phyloP scores from a whole-genome alignment of 768 basidiomycete species.

The Suillus tomentosus region DNA sequence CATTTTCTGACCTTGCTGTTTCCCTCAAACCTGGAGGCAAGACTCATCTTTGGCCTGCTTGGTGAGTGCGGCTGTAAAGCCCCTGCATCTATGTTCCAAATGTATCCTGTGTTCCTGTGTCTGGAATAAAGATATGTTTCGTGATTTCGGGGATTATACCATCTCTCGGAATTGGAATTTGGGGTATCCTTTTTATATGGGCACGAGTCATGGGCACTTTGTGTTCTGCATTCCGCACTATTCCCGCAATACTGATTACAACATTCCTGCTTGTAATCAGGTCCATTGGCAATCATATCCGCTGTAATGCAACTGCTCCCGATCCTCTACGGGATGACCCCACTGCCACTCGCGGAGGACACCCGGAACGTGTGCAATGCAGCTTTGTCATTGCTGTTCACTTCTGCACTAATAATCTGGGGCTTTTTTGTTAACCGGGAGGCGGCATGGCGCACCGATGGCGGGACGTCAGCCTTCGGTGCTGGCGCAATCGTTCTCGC shows the following conservation, averaged over 20 bases:
- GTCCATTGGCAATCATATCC: constrained; percentile 83
- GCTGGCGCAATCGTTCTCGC: constrained; percentile 83
- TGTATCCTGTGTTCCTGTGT: not conserved
- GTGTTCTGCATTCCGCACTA: not conserved
- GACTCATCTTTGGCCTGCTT: constrained; percentile 82
- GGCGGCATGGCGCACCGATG: constrained; percentile 95
- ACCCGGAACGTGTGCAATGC: constrained; percentile 95
- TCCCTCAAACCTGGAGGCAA: constrained; percentile 85
- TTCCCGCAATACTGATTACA: not conserved
- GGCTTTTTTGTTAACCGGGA: constrained; percentile 86
- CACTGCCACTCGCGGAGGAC: constrained; percentile 63
- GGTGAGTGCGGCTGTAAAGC: constrained; percentile 44
- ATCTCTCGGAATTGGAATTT: not conserved
- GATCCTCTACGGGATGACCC: constrained; percentile 40
- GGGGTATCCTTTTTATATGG: not conserved
- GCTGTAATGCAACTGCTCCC: constrained; percentile 84
- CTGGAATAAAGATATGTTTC: not conserved
- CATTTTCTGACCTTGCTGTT: constrained; percentile 96
- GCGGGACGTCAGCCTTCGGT: constrained; percentile 94
- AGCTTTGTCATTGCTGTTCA: constrained; percentile 93
- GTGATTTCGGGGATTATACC: not conserved
- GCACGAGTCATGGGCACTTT: not conserved
- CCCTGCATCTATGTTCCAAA: not conserved
- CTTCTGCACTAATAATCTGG: constrained; percentile 88
- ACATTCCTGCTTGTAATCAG: constrained; percentile 32